Conservation (phyloP, 768 basidiomycete genomes). For the Russula sp. region DNA sequence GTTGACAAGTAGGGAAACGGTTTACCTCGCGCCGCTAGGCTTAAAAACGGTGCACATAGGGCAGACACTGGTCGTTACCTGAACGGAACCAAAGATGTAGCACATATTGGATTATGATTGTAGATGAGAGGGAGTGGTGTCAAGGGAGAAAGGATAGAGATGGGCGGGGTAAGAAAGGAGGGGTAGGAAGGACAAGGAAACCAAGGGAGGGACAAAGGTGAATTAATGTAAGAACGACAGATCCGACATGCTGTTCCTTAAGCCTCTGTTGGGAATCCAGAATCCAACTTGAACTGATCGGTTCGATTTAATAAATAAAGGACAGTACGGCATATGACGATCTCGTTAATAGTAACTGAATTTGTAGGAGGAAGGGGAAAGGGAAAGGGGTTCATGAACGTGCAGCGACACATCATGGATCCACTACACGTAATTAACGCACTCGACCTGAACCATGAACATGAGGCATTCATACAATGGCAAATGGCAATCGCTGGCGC, state of each 20-base stretch:
- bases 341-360: background rate
- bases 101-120: conserved; percentile 48
- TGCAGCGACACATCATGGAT: conserved; percentile 6
- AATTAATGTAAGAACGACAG: conserved; percentile 35
- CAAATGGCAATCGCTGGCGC: too few relatives aligned
- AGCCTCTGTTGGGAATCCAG: conserved; percentile 18
- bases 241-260: conserved; percentile 37
- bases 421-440: conserved; percentile 16
- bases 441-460: background rate
- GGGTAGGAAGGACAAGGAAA: conserved; percentile 26
- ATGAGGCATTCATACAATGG: background rate
- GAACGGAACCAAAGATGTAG: conserved; percentile 60
- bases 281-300: conserved; percentile 36
- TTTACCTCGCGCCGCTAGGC: conserved; percentile 51
- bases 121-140: conserved; percentile 18
- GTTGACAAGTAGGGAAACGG: conserved; percentile 15
- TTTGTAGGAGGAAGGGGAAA: conserved; percentile 13
- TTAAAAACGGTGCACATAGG: conserved; percentile 84
- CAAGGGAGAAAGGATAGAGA: conserved; percentile 13
- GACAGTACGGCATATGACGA: conserved; percentile 27
- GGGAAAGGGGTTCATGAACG: conserved; percentile 23
- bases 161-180: conserved; percentile 18
- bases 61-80: conserved; percentile 61
- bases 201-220: conserved; percentile 35
- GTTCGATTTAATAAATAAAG: conserved; percentile 30